phyloP scores from a whole-genome alignment of 2,329 filamentous ascomycete species.

The Lecanosticta acicola region DNA sequence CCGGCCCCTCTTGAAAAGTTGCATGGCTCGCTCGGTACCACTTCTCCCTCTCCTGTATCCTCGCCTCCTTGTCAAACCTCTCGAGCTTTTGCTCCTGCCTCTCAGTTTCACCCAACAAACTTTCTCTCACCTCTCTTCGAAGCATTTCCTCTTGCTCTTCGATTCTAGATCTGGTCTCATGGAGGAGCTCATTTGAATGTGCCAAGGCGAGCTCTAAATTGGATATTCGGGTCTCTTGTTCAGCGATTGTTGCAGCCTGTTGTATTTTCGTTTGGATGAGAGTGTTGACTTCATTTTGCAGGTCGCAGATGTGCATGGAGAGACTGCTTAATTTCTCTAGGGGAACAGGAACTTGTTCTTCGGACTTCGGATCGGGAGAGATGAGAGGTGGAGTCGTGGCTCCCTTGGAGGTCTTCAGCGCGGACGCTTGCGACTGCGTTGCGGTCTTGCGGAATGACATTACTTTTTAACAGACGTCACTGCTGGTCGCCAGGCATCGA shows the following conservation, averaged over 20 bases:
- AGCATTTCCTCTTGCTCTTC: neutral
- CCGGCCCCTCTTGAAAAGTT: neutral
- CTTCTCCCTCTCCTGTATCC: neutral
- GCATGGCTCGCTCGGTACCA: neutral
- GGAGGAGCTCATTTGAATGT: neutral
- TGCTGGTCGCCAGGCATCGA: too few relatives aligned
- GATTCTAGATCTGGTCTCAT: neutral
- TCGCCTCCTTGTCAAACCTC: neutral
- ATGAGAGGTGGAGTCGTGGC: neutral
- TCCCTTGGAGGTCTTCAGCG: neutral
- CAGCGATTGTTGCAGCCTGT: neutral
- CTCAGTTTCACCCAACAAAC: neutral
- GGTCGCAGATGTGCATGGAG: neutral
- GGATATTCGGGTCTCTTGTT: neutral
- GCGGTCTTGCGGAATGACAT: too few relatives aligned
- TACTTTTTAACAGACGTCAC: too few relatives aligned
- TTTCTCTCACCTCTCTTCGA: neutral
- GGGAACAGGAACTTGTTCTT: neutral
- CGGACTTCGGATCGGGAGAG: neutral
- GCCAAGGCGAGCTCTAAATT: too few relatives aligned
- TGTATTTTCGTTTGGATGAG: neutral
- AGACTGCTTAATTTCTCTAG: neutral
- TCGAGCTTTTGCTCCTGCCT: neutral
- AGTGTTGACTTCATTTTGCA: neutral
- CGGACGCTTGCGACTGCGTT: neutral